Conservation (phyloP, 2,329 filamentous ascomycete genomes). For the Karstenula rhodostoma region DNA sequence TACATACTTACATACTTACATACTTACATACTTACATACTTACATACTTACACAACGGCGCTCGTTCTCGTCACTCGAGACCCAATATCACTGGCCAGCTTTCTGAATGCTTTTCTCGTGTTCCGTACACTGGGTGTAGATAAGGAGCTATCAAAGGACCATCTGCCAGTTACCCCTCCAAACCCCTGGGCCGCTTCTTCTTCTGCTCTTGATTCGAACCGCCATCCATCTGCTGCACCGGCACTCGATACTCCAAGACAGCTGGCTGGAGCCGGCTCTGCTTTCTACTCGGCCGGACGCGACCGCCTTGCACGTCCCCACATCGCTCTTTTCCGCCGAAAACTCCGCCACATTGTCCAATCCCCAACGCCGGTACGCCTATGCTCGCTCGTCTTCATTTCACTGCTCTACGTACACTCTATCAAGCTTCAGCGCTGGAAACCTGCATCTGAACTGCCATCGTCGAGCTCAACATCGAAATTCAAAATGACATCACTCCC, state of each 20-base stretch:
- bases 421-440: not conserved
- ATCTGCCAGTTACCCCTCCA: too few relatives aligned
- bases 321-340: not conserved
- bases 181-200: too few relatives aligned
- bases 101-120: not conserved
- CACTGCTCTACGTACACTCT: not conserved
- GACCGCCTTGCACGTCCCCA: conserved; percentile 2
- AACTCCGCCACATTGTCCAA: not conserved
- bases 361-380: not conserved
- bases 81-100: too few relatives aligned
- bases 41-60: too few relatives aligned
- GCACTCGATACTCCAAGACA: not conserved
- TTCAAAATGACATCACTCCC: conserved; percentile 60
- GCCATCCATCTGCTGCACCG: conserved; percentile 66
- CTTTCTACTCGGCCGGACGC: not conserved
- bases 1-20: too few relatives aligned
- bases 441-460: not conserved
- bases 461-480: not conserved
- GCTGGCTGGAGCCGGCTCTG: not conserved
- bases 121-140: not conserved
- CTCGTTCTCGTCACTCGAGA: too few relatives aligned
- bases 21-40: too few relatives aligned
- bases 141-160: conserved; percentile 49
- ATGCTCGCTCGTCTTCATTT: not conserved
- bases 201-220: too few relatives aligned